These are phyloP conservation scores for Lipomyces sp. DNA, from an alignment of 805 yeast genomes.

Conservation along the genomic window DNA sequence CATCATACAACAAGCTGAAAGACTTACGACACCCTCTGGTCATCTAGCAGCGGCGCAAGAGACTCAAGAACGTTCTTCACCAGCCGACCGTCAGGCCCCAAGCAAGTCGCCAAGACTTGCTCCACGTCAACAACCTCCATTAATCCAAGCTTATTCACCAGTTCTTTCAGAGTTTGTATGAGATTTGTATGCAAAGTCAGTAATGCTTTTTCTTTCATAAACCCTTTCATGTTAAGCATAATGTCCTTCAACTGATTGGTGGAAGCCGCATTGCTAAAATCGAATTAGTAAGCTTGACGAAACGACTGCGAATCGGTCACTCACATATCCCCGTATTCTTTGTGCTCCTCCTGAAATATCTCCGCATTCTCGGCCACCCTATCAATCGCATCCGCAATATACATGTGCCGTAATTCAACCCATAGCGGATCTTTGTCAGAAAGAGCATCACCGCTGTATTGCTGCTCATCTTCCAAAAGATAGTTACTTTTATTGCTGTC, in stretches of 20 bases:
- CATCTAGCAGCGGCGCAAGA: conserved; percentile 51
- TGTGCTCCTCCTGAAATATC: conserved; percentile 67
- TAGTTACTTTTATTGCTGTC: conserved; percentile 51
- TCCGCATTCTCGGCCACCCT: conserved; percentile 55
- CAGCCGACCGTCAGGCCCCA: conserved; percentile 62
- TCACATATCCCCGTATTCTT: conserved; percentile 49
- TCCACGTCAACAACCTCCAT: conserved; percentile 80
- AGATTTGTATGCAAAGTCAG: conserved; percentile 21
- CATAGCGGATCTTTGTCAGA: conserved; percentile 68
- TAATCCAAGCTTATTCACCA: conserved; percentile 35
- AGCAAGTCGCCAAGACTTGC: conserved; percentile 74
- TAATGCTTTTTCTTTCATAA: conserved; percentile 48
- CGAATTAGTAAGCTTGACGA: not conserved
- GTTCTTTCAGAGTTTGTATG: conserved; percentile 17
- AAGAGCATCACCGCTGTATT: conserved; percentile 48
- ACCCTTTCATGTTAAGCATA: conserved; percentile 44
- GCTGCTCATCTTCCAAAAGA: conserved; percentile 41
- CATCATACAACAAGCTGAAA: too few species aligned
- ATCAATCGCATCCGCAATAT: conserved; percentile 71
- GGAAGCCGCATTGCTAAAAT: conserved; percentile 6
- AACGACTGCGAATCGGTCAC: too few species aligned
- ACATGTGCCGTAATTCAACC: conserved; percentile 66
- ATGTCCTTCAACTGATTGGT: conserved; percentile 51
- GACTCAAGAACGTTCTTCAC: conserved; percentile 57
- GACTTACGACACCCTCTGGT: conserved; percentile 40